Percentiles rank a stretch among this genome's conserved stretches.
These are phyloP conservation scores for Melastoma candidum DNA, from an alignment of 441 rosid species.

Conservation along the genomic window DNA sequence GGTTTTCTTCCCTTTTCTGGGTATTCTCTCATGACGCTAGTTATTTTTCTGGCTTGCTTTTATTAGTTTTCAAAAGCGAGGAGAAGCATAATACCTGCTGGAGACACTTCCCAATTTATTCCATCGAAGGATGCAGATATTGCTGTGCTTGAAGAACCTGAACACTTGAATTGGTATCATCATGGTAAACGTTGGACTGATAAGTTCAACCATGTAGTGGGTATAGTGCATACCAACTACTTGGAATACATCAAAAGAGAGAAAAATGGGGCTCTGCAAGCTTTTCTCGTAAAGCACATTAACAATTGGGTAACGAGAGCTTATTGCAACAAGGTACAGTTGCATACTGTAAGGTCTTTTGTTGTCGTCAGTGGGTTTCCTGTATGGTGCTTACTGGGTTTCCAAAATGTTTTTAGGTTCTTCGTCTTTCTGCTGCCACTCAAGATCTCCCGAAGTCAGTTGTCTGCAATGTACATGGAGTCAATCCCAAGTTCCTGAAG, in stretches of 20 bases:
- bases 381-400: too few relatives aligned
- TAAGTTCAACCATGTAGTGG: conserved; percentile 92
- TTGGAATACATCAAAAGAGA: conserved; percentile 96
- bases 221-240: conserved; percentile 93
- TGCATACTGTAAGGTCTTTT: too few relatives aligned
- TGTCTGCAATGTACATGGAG: conserved; percentile 95
- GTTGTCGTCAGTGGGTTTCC: too few relatives aligned
- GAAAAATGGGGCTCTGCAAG: conserved; percentile 84
- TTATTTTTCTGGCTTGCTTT: conserved; percentile 12
- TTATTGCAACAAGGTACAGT: conserved; percentile 69
- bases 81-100: conserved; percentile 89
- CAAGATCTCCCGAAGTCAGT: conserved; percentile 90
- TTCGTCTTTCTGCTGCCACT: conserved; percentile 93
- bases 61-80: conserved; percentile 78
- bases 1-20: background rate
- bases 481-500: conserved; percentile 81
- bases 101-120: conserved; percentile 89
- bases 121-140: conserved; percentile 85
- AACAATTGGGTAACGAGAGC: conserved; percentile 89
- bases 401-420: conserved; percentile 38
- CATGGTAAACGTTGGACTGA: conserved; percentile 96
- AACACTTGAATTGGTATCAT: conserved; percentile 94
- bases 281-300: conserved; percentile 86
- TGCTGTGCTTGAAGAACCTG: conserved; percentile 94
- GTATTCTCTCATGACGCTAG: background rate